phyloP scores from a whole-genome alignment of 495 filamentous ascomycete genomes.

The Xylaria nigripes region DNA sequence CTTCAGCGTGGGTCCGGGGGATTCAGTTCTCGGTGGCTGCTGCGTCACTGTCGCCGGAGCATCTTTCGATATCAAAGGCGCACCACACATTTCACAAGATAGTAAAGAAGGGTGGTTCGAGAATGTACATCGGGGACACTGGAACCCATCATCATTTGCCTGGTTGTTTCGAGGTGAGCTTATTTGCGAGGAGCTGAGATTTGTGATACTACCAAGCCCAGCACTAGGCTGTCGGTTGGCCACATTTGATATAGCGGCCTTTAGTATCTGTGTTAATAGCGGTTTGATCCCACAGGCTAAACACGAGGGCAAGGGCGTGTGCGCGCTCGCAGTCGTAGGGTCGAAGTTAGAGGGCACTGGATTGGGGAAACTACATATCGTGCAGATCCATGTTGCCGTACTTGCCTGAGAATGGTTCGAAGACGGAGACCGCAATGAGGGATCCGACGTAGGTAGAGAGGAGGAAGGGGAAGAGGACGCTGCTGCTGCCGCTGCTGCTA shows the following conservation, averaged over 20 bases:
- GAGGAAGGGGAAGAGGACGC: conserved; percentile 23
- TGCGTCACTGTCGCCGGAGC: conserved; percentile 34
- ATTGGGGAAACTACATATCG: conserved; percentile 97
- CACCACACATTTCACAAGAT: conserved; percentile 87
- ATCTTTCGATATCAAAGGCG: conserved; percentile 56
- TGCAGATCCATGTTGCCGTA: conserved; percentile 90
- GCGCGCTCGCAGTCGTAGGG: conserved; percentile 60
- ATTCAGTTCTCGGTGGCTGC: conserved; percentile 49
- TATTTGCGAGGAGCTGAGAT: conserved; percentile 17
- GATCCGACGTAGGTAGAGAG: conserved; percentile 41
- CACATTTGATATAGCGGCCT: conserved; percentile 69
- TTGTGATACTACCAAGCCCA: conserved; percentile 10
- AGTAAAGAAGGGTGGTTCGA: conserved; percentile 80
- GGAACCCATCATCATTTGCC: conserved; percentile 32
- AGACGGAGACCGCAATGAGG: conserved; percentile 40
- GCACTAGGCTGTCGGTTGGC: conserved; percentile 39
- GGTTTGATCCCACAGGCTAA: conserved; percentile 92
- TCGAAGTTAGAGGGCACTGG: conserved; percentile 90
- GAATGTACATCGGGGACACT: conserved; percentile 90
- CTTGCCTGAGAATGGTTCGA: conserved; percentile 42
- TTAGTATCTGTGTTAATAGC: conserved; percentile 67
- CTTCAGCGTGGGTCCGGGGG: conserved; percentile 64
- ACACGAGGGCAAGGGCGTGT: conserved; percentile 76
- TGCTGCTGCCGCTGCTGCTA: conserved; percentile 22
- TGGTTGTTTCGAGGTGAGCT: not conserved